phyloP scores from a whole-genome alignment of 2,329 filamentous ascomycete species.

The Fusarium caatingaense region DNA sequence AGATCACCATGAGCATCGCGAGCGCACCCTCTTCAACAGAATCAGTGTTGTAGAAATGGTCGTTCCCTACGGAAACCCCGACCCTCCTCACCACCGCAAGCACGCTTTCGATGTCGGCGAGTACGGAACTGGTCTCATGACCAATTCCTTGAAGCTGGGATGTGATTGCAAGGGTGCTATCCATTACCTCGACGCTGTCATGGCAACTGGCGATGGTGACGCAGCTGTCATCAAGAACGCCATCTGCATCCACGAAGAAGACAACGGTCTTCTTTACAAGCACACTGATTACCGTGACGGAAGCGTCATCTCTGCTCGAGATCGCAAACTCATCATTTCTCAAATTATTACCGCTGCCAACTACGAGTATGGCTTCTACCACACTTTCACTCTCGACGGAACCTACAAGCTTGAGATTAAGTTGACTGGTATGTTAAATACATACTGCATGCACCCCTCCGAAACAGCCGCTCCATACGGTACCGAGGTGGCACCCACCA shows the following conservation, averaged over 20 bases:
- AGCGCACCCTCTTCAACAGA: constrained; percentile 73
- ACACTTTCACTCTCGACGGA: constrained; percentile 64
- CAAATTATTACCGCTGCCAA: constrained; percentile 74
- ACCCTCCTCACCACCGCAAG: constrained; percentile 82
- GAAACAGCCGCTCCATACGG: constrained; percentile 65
- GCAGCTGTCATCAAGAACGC: constrained; percentile 89
- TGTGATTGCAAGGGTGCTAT: constrained; percentile 93
- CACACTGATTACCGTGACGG: constrained; percentile 72
- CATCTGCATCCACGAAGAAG: constrained; percentile 82
- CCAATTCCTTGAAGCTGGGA: constrained; percentile 80
- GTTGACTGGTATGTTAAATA: constrained; percentile 62
- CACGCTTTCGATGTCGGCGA: constrained; percentile 85
- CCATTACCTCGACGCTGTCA: constrained; percentile 89
- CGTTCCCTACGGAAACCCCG: constrained; percentile 80
- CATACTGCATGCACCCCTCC: constrained; percentile 55
- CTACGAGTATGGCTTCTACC: constrained; percentile 67
- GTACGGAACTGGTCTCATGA: constrained; percentile 86
- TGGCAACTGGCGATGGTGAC: constrained; percentile 83
- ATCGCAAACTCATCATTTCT: constrained; percentile 70
- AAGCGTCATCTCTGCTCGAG: constrained; percentile 66
- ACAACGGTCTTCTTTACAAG: constrained; percentile 71
- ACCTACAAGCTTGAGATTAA: constrained; percentile 72
- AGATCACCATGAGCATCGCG: constrained; percentile 54
- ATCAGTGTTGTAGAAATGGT: constrained; percentile 78
- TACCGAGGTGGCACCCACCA: constrained; percentile 72